phyloP scores from a whole-genome alignment of 225 moss, liverwort and hornwort species.

The Bryoerythrophyllum caledonicum region DNA sequence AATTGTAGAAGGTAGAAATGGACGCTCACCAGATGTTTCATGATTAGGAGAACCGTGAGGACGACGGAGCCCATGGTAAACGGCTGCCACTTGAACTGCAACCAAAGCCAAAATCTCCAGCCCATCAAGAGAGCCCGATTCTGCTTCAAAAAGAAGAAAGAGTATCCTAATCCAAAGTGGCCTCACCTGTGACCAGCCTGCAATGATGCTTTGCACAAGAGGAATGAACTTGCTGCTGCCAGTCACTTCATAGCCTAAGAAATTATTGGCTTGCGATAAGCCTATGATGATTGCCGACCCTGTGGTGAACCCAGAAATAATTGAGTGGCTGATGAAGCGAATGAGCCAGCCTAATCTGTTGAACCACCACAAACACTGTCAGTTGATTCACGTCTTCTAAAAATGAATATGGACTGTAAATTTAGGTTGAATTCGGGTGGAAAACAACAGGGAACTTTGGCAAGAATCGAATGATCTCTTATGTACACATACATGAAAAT shows the following conservation, averaged over 20 bases:
- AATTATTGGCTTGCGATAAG: conserved; percentile 80
- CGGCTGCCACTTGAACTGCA: conserved; percentile 93
- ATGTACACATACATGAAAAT: too few species aligned
- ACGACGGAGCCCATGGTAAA: conserved; percentile 66
- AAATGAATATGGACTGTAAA: too few species aligned
- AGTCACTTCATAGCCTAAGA: conserved; percentile 80
- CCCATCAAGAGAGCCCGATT: background rate
- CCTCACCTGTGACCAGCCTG: conserved; percentile 63
- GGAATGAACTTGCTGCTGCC: conserved; percentile 71
- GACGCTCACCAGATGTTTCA: conserved; percentile 80
- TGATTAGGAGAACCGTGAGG: conserved; percentile 62
- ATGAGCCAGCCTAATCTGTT: conserved; percentile 94
- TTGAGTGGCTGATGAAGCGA: conserved; percentile 95
- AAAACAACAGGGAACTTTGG: too few species aligned
- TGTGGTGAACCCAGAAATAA: conserved; percentile 95
- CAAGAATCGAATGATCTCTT: too few species aligned
- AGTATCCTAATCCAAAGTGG: background rate
- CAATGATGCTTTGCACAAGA: conserved; percentile 71
- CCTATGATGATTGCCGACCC: conserved; percentile 91
- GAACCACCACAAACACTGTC: conserved; percentile 25
- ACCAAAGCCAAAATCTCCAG: conserved; percentile 19
- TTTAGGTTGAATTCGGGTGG: too few species aligned
- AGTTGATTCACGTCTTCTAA: background rate
- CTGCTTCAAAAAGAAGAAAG: too few species aligned
- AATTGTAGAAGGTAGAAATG: background rate